A percentile compares a stretch with the other conserved stretches of the same genome.
Conservation (phyloP, 345 rosid genomes). For the Syzygium grande region DNA sequence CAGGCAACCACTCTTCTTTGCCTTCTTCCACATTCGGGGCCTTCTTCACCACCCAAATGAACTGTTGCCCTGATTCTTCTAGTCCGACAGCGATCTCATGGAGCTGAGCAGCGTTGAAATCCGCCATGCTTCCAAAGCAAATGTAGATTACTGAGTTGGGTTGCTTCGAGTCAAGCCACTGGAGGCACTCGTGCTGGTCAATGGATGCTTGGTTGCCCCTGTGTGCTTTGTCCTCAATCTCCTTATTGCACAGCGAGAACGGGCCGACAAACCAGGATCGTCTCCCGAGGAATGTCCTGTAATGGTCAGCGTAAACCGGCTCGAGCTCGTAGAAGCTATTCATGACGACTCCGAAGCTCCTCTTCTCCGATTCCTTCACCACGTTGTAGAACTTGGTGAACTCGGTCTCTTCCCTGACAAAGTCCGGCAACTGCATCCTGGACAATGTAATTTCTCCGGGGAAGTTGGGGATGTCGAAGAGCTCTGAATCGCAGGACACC, state of each 20-base stretch:
- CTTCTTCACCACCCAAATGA: constrained; percentile 37
- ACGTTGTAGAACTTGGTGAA: constrained; percentile 7
- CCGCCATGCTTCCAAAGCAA: constrained; percentile 27
- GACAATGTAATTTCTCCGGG: constrained; percentile 19
- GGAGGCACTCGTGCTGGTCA: constrained; percentile 21
- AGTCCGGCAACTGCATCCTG: constrained; percentile 2
- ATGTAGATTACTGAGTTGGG: constrained; percentile 34
- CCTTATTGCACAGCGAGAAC: constrained; percentile 18
- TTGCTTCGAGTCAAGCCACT: constrained; percentile 29
- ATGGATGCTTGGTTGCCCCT: constrained; percentile 19
- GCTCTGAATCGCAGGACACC: constrained; percentile 18
- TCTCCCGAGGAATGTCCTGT: constrained; percentile 23
- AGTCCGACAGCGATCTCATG: constrained; percentile 30
- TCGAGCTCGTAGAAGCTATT: constrained; percentile 81
- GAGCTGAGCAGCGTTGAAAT: constrained; percentile 14
- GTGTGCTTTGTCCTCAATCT: constrained; percentile 14
- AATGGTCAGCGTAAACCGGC: constrained; percentile 34
- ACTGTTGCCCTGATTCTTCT: constrained; percentile 26
- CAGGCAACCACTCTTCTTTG: constrained; percentile 30
- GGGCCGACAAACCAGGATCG: constrained; percentile 65
- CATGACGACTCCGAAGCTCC: constrained; percentile 51
- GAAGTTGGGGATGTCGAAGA: constrained; percentile 18
- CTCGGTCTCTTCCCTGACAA: not conserved
- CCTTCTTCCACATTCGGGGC: constrained; percentile 1
- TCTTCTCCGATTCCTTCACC: constrained; percentile 24